These are phyloP conservation scores for Colletotrichum navitas DNA, from an alignment of 2,329 filamentous ascomycete genomes.

Conservation along the genomic window DNA sequence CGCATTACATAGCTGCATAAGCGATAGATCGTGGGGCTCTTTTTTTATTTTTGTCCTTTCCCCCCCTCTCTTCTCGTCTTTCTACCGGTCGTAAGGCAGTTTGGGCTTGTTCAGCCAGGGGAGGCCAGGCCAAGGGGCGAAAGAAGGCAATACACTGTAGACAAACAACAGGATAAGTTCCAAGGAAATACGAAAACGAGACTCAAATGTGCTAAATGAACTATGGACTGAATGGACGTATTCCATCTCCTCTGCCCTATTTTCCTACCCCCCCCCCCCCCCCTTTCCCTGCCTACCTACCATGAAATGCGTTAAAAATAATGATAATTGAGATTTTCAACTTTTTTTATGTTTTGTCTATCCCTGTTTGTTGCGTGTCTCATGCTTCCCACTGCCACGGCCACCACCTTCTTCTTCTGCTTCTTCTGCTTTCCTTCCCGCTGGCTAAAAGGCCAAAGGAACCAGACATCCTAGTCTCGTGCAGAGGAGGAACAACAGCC, in stretches of 20 bases:
- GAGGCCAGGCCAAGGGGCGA: too few relatives aligned
- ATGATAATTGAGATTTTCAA: neutral
- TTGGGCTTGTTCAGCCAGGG: neutral
- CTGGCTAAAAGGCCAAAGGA: neutral
- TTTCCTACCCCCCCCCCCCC: neutral
- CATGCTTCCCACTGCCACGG: neutral
- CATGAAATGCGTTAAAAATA: slow-evolving; percentile 2
- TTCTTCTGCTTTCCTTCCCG: neutral
- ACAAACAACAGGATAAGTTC: neutral
- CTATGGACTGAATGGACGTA: slow-evolving; percentile 20
- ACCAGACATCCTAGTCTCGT: neutral
- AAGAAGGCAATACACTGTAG: neutral
- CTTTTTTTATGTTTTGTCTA: slow-evolving; percentile 5
- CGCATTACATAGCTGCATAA: neutral
- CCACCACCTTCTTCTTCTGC: neutral
- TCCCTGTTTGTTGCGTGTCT: slow-evolving; percentile 3
- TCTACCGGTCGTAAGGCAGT: neutral
- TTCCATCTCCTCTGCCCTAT: neutral
- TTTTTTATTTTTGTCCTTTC: neutral
- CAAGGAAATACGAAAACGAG: neutral
- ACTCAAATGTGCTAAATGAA: slow-evolving; percentile 22
- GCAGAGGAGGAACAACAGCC: slow-evolving; percentile 2
- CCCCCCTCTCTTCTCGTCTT: neutral
- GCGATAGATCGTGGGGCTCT: neutral
- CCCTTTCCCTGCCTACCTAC: neutral